phyloP scores from a whole-genome alignment of 2,329 filamentous ascomycete species.

The Beauveria bassiana region DNA sequence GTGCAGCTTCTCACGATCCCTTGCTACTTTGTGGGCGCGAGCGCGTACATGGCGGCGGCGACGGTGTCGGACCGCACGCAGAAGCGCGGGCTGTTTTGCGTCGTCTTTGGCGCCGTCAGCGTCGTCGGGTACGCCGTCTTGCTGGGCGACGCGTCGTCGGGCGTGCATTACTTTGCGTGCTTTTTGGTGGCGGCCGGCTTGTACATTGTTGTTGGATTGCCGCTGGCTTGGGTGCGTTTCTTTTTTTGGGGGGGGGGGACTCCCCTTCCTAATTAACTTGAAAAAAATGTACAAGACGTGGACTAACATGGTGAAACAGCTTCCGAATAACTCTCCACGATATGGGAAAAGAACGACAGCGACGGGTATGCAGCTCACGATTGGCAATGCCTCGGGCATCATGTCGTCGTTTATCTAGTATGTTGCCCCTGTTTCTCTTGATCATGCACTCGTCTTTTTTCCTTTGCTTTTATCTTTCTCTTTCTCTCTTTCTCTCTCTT shows the following conservation, averaged over 20 bases:
- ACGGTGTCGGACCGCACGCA: constrained; percentile 61
- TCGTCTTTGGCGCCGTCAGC: constrained; percentile 54
- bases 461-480: background rate
- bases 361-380: constrained; percentile 61
- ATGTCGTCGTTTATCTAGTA: constrained; percentile 62
- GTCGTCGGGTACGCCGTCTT: constrained; percentile 63
- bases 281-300: too few species aligned
- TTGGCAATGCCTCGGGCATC: constrained; percentile 64
- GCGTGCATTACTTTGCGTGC: constrained; percentile 66
- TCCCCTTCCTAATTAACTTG: too few species aligned
- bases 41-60: constrained; percentile 59
- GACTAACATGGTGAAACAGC: constrained; percentile 18
- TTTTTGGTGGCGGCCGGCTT: constrained; percentile 69
- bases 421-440: constrained; percentile 10
- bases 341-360: constrained; percentile 71
- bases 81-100: constrained; percentile 55
- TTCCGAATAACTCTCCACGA: constrained; percentile 61
- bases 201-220: constrained; percentile 52
- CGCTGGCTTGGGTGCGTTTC: constrained; percentile 41
- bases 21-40: constrained; percentile 65
- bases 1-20: constrained; percentile 73
- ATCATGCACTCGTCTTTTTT: too few species aligned
- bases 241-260: too few species aligned
- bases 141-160: constrained; percentile 49
- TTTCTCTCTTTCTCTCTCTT: too few species aligned